Base-by-base conservation (phyloP, 768 basidiomycete genomes). In the Agaricus subrufescens region DNA sequence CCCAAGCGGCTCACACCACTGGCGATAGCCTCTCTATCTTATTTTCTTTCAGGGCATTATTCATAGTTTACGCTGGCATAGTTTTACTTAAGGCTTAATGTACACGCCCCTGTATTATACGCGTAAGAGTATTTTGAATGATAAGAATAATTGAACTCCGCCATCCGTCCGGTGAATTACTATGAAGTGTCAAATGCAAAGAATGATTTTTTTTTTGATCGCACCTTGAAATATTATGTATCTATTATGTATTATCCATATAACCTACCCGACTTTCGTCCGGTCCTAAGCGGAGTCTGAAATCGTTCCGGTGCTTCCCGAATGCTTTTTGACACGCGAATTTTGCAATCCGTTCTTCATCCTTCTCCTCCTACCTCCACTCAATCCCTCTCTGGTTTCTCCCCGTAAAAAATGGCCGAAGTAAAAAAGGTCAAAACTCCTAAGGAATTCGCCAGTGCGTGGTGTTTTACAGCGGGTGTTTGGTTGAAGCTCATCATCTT, bases 401-500 rank as follows among this genome's bases (percentile, higher is more conserved):
- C 66, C 68, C 68, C 70, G 62, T 64, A 65, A 77, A 84, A 83
- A 87, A 91, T 94, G 92, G 80, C 89, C 75, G 88, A 91, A 58
- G 73, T 60, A 50, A 88, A 87, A 81, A 95, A 80, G 83, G 79
- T 78, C 75, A 98, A 98, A 83, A 75, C 84, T 69, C 89, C 91
- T 60, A 84, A 91, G 84, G 94, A 96, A 9, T 97, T 98, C 79
- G 83, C 89, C 66, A 74, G 91, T 92, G 31, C 55, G 82, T 81
- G 54, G 60, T 34, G 59, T 52, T 7, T 19, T 60, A 29, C 37
- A 51, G 57, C 59, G 49, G 57, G 29, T 54, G 61, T 49, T 23
- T 61, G 31, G 59, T 59, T 64, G 47, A 34, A 39, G 45, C 44
- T 50, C 38, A 43, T 39, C 23, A 27, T 29, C 12, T 30, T 60